Conservation (phyloP, 2,329 filamentous ascomycete genomes). For the Arthrobotrys conoides region DNA sequence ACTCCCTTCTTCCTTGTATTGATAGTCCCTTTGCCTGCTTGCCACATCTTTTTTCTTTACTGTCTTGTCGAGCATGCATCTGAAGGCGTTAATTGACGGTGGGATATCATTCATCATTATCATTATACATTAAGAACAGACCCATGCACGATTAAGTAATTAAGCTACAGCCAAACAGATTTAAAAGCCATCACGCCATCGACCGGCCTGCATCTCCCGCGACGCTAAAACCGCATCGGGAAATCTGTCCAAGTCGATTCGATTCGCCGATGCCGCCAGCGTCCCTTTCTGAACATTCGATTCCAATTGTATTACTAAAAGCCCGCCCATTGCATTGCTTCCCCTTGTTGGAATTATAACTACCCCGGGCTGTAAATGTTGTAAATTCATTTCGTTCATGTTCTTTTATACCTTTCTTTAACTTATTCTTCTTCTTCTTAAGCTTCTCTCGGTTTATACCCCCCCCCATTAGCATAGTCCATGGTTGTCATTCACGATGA, state of each 20-base stretch:
- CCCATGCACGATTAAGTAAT: no score
- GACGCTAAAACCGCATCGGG: conserved; percentile 2
- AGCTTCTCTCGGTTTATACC: no score
- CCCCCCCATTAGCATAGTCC: neutral
- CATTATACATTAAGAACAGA: neutral
- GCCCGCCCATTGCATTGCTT: no score
- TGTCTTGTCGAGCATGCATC: conserved; percentile 6
- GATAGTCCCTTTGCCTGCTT: neutral
- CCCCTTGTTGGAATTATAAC: no score
- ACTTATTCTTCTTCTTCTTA: neutral
- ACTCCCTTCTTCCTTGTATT: neutral
- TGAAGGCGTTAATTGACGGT: conserved; percentile 6
- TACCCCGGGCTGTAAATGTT: no score
- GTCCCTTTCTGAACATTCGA: neutral
- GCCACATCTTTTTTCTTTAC: neutral
- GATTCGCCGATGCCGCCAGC: conserved; percentile 30
- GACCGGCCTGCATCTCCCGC: conserved; percentile 12
- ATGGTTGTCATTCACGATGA: conserved; percentile 2
- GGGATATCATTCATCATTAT: neutral
- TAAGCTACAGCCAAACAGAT: neutral
- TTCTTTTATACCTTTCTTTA: no score
- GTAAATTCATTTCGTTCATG: no score
- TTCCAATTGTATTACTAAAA: neutral
- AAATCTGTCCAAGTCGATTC: neutral
- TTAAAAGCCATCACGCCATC: conserved; percentile 42